Base-by-base conservation (phyloP, 2,329 filamentous ascomycete genomes). In the Emydomyces testavorans region DNA sequence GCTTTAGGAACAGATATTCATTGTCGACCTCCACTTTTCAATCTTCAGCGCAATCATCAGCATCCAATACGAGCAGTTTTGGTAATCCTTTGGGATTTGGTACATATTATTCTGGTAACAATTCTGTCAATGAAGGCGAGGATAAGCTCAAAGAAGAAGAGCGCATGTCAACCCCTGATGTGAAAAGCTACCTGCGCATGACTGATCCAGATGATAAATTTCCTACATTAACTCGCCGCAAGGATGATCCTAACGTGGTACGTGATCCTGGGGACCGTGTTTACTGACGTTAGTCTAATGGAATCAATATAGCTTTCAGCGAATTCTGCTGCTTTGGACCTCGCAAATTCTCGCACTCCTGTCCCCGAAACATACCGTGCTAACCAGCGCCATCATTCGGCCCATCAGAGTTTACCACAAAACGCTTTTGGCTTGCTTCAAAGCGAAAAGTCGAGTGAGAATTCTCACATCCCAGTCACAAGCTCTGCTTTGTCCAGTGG, bases 61-160 rank as follows among this genome's bases (percentile, higher is more conserved):
- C 59, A 32, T 56, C 52, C 15, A 64, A 61, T 46, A 61, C 54
- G 47, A 57, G 54, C 28, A 46, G 53, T 6, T 54, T 53, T 21
- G 44, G 35, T 15, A 50, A 52, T 10, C 54, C 60, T n/a, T 37
- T 69, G 50, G 77, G 77, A 32, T 71, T 94, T 49, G 88, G 92
- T 53, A 82, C 85, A 56, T 87, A 87, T 59, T 89, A 92, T 67
- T 88, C 85, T 10, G 78, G 86, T 21, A 81, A 84, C 48, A 94
- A 93, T 60, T 73, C 94, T 31, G 94, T 95, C 62, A 83, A 87
- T 58, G 86, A 85, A 51, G 84, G 89, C 60, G 87, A 88, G 51
- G 81, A 88, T 49, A 64, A 67, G 50, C 40, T 46, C 1, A 72
- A 71, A 48, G 69, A 75, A 34, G 61, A 71, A 29, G 69, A 73